Base-by-base conservation (phyloP, 257 asterid genomes). In the Przewalskia tangutica region DNA sequence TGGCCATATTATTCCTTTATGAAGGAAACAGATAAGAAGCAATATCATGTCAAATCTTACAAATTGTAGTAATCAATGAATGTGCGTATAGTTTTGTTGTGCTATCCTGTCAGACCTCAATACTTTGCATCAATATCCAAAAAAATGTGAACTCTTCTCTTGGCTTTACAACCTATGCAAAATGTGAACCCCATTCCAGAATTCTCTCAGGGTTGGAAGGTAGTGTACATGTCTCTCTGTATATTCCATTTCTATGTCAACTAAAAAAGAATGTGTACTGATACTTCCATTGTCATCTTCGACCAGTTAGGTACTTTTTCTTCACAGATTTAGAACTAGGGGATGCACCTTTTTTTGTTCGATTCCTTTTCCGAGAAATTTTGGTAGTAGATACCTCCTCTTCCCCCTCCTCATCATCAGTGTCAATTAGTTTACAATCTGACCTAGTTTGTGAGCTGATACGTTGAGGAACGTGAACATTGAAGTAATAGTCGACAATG, bases 401-500 rank as follows among this genome's bases (percentile, higher is more conserved):
- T 7, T 48, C 36, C 46, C 53, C 79, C 23, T 44, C 77, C 73
- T 86, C 89, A 42, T 84, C 89, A 53, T 86, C 89, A 2, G 89
- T 86, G 73, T 40, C 58, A 34, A 84, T 40, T 17, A 44, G 8
- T 10, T 1, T 16, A 14, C 48, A 9, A 12, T 77, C 79, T 2
- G 73, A 54, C 78, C 65, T 76, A 16, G 75, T 81, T 56, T 65
- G 64, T 32, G 3, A 5, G 32, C 79, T 36, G 16, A 82, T 82
- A 17, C 58, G 68, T 77, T 64, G 71, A 1, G 84, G 87, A 50
- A 87, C 67, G 60, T 79, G 48, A n/a, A 82, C 77, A 38, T 84
- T 87, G 80, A 73, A 84, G 77, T 84, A 84, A 80, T 87, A 87
- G 76, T 75, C 81, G 36, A 86, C 46, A 17, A 86, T 77, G 67